These are phyloP conservation scores for Leccinum variicolor DNA, from an alignment of 768 basidiomycete species.

Conservation along the genomic window DNA sequence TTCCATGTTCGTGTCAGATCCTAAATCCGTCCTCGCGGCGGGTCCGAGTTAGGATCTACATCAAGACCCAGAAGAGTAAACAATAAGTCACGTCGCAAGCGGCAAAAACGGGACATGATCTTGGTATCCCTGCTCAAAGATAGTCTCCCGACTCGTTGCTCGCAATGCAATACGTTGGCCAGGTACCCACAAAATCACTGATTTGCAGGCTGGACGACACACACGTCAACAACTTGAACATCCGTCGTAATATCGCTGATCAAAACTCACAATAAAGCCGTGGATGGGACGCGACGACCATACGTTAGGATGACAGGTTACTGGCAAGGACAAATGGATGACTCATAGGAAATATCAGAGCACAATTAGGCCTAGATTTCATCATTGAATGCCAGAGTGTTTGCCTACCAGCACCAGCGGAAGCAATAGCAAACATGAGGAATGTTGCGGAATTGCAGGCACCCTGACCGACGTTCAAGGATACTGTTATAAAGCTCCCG, in stretches of 20 bases:
- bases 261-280: background rate
- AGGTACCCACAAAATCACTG: slow-evolving; percentile 7
- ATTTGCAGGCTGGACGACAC: background rate
- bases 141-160: background rate
- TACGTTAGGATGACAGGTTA: background rate
- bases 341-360: background rate
- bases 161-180: background rate
- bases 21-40: no score
- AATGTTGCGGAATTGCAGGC: background rate
- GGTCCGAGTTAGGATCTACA: no score
- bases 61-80: background rate
- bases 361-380: no score
- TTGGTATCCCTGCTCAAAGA: background rate
- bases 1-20: no score
- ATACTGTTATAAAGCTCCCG: background rate
- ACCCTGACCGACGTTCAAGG: background rate
- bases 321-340: background rate
- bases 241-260: background rate
- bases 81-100: background rate
- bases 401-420: background rate
- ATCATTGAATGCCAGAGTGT: background rate
- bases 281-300: background rate
- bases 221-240: background rate
- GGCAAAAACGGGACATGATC: background rate
- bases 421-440: background rate